These are phyloP conservation scores for Mycena galopus DNA, from an alignment of 768 basidiomycete species.

Conservation along the genomic window DNA sequence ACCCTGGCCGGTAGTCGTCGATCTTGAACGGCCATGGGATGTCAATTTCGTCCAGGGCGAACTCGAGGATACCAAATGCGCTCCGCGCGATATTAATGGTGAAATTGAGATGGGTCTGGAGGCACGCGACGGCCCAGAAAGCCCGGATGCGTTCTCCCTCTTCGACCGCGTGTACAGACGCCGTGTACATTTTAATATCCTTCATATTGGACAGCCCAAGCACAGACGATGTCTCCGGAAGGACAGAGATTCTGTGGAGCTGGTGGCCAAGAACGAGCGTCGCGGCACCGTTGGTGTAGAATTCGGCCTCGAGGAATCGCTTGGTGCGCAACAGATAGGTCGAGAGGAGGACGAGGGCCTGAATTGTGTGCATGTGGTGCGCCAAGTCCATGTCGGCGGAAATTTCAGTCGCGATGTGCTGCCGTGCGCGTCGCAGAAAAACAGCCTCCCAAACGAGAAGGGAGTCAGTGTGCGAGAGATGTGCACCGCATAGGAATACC, in stretches of 20 bases:
- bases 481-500: conserved; percentile 19
- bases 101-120: conserved; percentile 23
- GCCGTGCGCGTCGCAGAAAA: conserved; percentile 14
- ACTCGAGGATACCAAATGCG: conserved; percentile 17
- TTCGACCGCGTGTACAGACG: conserved; percentile 20
- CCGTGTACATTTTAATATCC: conserved; percentile 2
- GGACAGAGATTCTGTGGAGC: conserved; percentile 19
- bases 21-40: conserved; percentile 38
- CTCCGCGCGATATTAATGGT: not conserved
- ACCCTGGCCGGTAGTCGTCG: conserved; percentile 13
- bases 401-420: conserved; percentile 16
- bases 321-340: too few species aligned
- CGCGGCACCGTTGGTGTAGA: too few species aligned
- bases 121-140: conserved; percentile 35
- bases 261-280: too few species aligned
- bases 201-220: not conserved
- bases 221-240: not conserved
- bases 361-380: conserved; percentile 19
- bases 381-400: not conserved
- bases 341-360: conserved; percentile 29
- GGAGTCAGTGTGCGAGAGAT: conserved; percentile 7
- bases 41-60: conserved; percentile 1
- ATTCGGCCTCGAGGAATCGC: too few species aligned
- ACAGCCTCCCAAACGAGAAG: not conserved
- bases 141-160: conserved; percentile 36